These are phyloP conservation scores for Aspergillus ochraceus DNA, from an alignment of 2,329 filamentous ascomycete species.

Conservation along the genomic window DNA sequence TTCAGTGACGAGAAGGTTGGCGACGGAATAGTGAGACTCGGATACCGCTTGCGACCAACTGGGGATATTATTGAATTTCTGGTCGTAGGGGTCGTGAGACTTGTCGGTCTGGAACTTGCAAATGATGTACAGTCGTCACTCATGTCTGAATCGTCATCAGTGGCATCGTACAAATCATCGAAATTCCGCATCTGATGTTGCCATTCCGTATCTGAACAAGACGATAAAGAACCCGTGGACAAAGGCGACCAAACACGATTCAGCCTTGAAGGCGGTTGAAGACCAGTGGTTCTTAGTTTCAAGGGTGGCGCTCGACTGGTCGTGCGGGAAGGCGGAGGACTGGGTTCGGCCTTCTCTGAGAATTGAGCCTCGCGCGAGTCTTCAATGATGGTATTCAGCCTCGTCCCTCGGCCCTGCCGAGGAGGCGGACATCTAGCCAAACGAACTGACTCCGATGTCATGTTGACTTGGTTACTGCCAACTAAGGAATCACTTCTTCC, in stretches of 20 bases:
- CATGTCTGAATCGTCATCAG: constrained; percentile 70
- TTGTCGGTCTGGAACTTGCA: constrained; percentile 52
- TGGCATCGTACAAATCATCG: constrained; percentile 84
- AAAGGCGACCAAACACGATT: constrained; percentile 33
- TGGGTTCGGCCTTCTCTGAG: constrained; percentile 15
- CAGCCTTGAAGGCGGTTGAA: constrained; percentile 24
- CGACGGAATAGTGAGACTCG: constrained; percentile 60
- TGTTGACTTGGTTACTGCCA: constrained; percentile 46
- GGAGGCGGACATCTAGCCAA: constrained; percentile 51
- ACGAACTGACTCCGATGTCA: neutral
- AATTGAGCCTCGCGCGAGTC: constrained; percentile 43
- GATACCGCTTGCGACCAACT: constrained; percentile 52
- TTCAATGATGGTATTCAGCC: constrained; percentile 67
- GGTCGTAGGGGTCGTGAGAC: constrained; percentile 45
- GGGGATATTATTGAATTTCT: constrained; percentile 37
- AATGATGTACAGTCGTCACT: constrained; percentile 49
- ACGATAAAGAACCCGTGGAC: constrained; percentile 33
- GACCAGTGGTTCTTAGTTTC: constrained; percentile 34
- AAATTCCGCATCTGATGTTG: constrained; percentile 69
- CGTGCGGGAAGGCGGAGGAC: constrained; percentile 5
- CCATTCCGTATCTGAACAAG: constrained; percentile 60
- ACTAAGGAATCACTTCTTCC: constrained; percentile 6
- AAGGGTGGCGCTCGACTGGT: constrained; percentile 27
- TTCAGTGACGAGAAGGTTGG: constrained; percentile 59
- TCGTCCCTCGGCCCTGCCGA: constrained; percentile 59